Base-by-base conservation (phyloP, 208 protist genomes). In the Leishmania martiniquensis region DNA sequence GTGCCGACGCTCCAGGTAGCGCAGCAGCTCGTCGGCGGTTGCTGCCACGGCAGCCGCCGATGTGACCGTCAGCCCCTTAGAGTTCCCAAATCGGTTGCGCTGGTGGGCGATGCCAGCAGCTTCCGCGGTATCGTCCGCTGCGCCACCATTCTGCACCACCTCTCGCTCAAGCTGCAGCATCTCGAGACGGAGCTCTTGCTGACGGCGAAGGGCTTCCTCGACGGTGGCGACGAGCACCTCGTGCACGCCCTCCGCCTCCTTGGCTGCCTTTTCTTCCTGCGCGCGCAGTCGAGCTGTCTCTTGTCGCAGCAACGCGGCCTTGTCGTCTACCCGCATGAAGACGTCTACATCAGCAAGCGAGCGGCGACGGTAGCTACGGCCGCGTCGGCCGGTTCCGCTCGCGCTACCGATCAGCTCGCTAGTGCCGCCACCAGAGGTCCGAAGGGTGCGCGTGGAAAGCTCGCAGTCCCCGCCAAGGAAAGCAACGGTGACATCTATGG, bases 11-110 rank as follows among this genome's bases (percentile, higher is more conserved):
- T 94, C 79, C 75, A 98, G 86, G 80, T 97, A 98, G 4, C 89
- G 82, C 37, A 97, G 45, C 37, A 98, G 72, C 82, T 97, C 95
- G 73, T 99, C 96, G 1, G 96, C 89, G 7, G 87, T 89, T 55
- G 85, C 87, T 55, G 85, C 85, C 25, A 52, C 75, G 20, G 72
- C 76, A 9, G 59, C 66, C 29, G 66, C 73, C 0, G 71, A 39
- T 6, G 73, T 51, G 42, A 68, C 74, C 37, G 67, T 55, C 34
- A 81, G 22, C 72, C 72, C 76, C 17, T 54, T 72, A 47, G 75
- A 59, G 7, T 76, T 67, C 15, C 62, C 47, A 32, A 59, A 25
- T 13, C 25, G 54, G 54, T 12, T 59, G 54, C 54, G 54, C 4
- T 9, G 54, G 9, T 32, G 54, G 13, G 13, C 25, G 20, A 29